These are phyloP conservation scores for Yarrowia galli DNA, from an alignment of 1,139 yeast species.

Conservation along the genomic window DNA sequence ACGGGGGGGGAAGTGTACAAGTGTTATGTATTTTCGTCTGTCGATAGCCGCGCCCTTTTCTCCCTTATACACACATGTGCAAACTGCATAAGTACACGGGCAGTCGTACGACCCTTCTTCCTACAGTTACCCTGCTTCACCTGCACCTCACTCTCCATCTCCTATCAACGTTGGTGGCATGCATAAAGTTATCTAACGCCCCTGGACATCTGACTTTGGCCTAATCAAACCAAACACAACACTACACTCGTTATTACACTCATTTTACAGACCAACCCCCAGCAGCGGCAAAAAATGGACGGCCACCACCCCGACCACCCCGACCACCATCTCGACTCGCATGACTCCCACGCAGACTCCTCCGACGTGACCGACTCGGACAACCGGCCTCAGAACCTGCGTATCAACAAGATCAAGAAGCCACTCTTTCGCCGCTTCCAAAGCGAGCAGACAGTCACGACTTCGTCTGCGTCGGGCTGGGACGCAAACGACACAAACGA, in stretches of 20 bases:
- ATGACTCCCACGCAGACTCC: conserved; percentile 1
- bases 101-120: too few species aligned
- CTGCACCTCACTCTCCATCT: too few species aligned
- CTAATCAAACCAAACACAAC: conserved; percentile 17
- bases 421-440: conserved; percentile 24
- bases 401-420: conserved; percentile 6
- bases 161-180: conserved; percentile 18
- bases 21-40: too few species aligned
- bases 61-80: too few species aligned
- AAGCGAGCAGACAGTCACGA: conserved; percentile 10
- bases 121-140: neutral
- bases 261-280: neutral
- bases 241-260: neutral
- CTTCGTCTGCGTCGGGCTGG: neutral
- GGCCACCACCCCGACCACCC: conserved; percentile 1
- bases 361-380: conserved; percentile 34
- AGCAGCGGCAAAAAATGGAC: neutral
- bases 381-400: neutral
- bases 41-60: too few species aligned
- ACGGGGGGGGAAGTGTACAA: neutral
- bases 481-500: conserved; percentile 15
- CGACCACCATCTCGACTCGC: neutral
- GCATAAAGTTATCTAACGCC: conserved; percentile 35
- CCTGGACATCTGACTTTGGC: conserved; percentile 35
- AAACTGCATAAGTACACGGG: too few species aligned